These are phyloP conservation scores for Xylariaceae sp. DNA, from an alignment of 2,329 filamentous ascomycete genomes.

Conservation along the genomic window DNA sequence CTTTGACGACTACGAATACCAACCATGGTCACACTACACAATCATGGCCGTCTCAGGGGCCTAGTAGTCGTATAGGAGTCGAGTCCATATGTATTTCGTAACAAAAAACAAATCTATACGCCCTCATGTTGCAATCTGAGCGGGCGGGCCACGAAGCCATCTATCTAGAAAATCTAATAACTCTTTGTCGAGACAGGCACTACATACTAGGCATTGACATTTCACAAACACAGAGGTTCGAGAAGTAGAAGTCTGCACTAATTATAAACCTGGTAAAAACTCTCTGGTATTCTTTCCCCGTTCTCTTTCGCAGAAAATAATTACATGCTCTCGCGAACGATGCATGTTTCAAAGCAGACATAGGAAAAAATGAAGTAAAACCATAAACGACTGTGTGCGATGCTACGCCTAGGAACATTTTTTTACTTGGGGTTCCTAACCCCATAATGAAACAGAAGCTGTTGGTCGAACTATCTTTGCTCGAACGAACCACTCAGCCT, in stretches of 20 bases:
- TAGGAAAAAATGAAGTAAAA: conserved; percentile 1
- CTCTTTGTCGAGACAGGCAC: neutral
- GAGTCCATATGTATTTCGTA: too few species aligned
- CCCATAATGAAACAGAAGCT: conserved; percentile 15
- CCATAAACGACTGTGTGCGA: conserved; percentile 7
- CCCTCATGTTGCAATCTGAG: neutral
- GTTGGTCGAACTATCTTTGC: neutral
- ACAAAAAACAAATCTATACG: too few species aligned
- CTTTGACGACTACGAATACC: too few species aligned
- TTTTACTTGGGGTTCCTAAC: conserved; percentile 5
- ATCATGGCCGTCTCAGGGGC: too few species aligned
- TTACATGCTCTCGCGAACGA: too few species aligned
- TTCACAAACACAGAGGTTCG: neutral
- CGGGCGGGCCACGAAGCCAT: neutral
- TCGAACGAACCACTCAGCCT: conserved; percentile 5
- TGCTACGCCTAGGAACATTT: conserved; percentile 12
- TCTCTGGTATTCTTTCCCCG: conserved; percentile 13
- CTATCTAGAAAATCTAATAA: neutral
- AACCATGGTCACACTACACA: too few species aligned
- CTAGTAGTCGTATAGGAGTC: too few species aligned
- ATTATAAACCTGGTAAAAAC: conserved; percentile 2
- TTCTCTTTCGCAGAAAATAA: conserved; percentile 7
- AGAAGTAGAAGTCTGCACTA: neutral
- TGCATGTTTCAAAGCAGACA: neutral
- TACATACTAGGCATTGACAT: neutral